Percentiles rank a stretch among this genome's conserved stretches.
phyloP scores from a whole-genome alignment of 2,329 filamentous ascomycete genomes.

The Celoporthe dispersa region DNA sequence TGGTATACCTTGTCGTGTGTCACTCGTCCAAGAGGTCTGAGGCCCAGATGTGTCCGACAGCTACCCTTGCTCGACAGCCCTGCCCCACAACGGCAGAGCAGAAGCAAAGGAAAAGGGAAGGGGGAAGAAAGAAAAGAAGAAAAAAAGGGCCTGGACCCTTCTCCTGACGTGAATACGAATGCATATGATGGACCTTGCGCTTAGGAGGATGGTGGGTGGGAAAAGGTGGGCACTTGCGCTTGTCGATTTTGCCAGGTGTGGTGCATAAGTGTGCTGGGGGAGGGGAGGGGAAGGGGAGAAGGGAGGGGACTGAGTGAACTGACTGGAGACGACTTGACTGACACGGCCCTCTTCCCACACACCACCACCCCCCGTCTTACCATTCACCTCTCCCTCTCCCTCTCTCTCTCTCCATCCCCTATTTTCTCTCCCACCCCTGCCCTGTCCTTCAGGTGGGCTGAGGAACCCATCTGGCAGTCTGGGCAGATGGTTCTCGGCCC shows the following conservation, averaged over 20 bases:
- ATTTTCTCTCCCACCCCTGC: neutral
- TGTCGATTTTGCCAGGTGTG: neutral
- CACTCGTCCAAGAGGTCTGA: conserved; percentile 7
- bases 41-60: conserved; percentile 6
- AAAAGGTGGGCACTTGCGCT: neutral
- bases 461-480: conserved; percentile 10
- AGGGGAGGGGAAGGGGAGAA: no score
- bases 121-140: no score
- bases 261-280: neutral
- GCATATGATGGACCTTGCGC: conserved; percentile 6
- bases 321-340: neutral
- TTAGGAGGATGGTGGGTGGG: neutral
- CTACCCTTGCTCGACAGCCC: conserved; percentile 3
- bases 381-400: neutral
- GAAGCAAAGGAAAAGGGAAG: neutral
- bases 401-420: neutral
- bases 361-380: neutral
- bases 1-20: neutral
- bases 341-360: neutral
- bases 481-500: conserved; percentile 18
- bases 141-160: neutral
- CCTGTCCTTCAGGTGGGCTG: conserved; percentile 6
- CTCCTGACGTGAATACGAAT: conserved; percentile 8
- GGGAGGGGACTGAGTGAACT: neutral
- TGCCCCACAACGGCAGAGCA: conserved; percentile 5